Evolutionary conservation across 257 asterid genomes (phyloP).

Genomic region (Nicotiana attenuata): DNA sequence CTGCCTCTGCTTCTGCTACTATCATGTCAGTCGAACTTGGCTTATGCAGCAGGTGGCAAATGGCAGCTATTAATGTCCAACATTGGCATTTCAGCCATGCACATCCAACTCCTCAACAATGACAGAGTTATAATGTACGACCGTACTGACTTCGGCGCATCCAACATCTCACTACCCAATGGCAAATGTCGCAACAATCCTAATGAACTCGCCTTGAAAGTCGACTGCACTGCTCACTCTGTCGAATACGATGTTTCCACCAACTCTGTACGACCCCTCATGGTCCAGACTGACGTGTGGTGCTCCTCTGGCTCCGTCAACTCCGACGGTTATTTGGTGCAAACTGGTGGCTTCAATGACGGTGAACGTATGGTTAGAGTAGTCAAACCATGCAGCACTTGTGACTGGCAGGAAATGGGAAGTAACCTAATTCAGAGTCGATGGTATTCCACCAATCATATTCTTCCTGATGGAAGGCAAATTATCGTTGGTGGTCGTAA

Average conservation of each 20-base stretch:
- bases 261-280: conserved; percentile 40
- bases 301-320: conserved; percentile 47
- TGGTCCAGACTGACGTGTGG: conserved; percentile 40
- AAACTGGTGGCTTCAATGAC: conserved; percentile 43
- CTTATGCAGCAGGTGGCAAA: conserved; percentile 29
- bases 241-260: conserved; percentile 38
- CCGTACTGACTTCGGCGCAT: conserved; percentile 42
- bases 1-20: background rate
- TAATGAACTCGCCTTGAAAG: background rate
- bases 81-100: conserved; percentile 51
- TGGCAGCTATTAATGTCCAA: conserved; percentile 34
- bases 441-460: conserved; percentile 28
- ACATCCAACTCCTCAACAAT: conserved; percentile 51
- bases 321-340: conserved; percentile 32
- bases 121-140: conserved; percentile 48
- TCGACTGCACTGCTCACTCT: conserved; percentile 56
- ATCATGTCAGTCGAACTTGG: conserved; percentile 9
- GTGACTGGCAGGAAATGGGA: conserved; percentile 20
- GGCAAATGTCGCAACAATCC: conserved; percentile 36
- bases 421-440: conserved; percentile 12
- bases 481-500: conserved; percentile 19
- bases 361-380: conserved; percentile 18
- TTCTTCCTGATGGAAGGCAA: conserved; percentile 21
- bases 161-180: conserved; percentile 36
- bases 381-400: conserved; percentile 1